Evolutionary conservation across 1,284 basidiomycete genomes (phyloP), one percentile per base, ranked within the genome.

Genomic region (Leccinum ponderosum): DNA sequence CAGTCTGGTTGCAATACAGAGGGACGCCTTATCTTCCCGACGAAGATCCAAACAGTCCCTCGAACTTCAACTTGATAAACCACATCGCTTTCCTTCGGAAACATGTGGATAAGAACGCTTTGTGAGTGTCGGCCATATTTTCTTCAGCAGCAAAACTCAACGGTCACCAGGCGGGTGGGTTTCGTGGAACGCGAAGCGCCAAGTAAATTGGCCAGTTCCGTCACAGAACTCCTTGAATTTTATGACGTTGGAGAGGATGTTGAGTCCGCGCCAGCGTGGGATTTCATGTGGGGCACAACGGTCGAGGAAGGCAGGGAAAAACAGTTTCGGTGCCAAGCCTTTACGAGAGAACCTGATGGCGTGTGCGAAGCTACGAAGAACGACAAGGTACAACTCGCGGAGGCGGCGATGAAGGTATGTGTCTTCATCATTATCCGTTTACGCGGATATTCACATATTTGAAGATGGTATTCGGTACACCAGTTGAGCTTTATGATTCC

Each of bases 11-110:
- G 37, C 81, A 84, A 64, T 81, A 93, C 69, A 83, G 89, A 60
- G 90, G 88, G 2, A 86, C 87, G 0, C 76, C 80, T 12, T 77
- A 80, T 39, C 80, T 97, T 35, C 87, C 86, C 0, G 95, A 97
- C 68, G 81, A 84, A 6, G 82, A 93, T 68, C 86, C 85, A 5
- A 75, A 78, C 22, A 90, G 87, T 70, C 76, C 87, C 15, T 85
- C 81, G 6, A 84, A 93, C 48, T 95, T 97, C 69, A 85, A 94
- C 72, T 76, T 97, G 11, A 77, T 84, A 25, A 80, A 81, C 15
- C 94, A 96, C 66, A 73, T 97, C 39, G 85, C 89, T 63, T 94
- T 94, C 70, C 80, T 97, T 56, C 83, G 95, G 42, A 81, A 81
- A 12, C 82, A 91, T 66, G 81, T 97, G 51, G 92, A 97, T 74